Evolutionary conservation across 768 basidiomycete genomes (phyloP).

Genomic region (Hygrophorus russula): DNA sequence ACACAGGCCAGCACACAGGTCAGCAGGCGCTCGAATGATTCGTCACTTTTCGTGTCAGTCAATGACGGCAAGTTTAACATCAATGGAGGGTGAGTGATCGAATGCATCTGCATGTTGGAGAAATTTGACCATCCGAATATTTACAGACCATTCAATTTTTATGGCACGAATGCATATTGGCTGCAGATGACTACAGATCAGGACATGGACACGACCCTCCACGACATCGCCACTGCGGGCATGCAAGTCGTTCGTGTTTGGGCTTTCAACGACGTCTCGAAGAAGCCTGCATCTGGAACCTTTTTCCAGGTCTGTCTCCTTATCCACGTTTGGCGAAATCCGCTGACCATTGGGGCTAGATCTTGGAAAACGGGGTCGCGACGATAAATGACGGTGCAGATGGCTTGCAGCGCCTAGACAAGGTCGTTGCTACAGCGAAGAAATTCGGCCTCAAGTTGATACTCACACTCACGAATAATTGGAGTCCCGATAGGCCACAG

Average conservation of each 20-base stretch:
- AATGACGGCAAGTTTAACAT: no score
- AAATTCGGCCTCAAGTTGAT: slow-evolving; percentile 27
- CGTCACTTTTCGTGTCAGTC: no score
- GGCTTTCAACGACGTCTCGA: slow-evolving; percentile 53
- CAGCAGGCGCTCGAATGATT: no score
- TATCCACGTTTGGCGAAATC: slow-evolving; percentile 27
- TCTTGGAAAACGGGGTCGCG: slow-evolving; percentile 40
- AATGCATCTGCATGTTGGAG: no score
- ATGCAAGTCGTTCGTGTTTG: slow-evolving; percentile 53
- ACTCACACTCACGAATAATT: slow-evolving; percentile 39
- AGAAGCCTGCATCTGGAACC: no score
- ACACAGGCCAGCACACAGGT: no score
- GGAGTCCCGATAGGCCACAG: slow-evolving; percentile 21
- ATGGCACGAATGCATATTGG: slow-evolving; percentile 63
- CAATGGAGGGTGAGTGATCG: no score
- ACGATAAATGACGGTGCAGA: slow-evolving; percentile 23
- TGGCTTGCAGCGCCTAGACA: slow-evolving; percentile 36
- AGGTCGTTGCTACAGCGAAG: slow-evolving; percentile 28
- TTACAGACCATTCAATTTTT: slow-evolving; percentile 7
- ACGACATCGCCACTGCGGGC: slow-evolving; percentile 39
- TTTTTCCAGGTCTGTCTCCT: no score
- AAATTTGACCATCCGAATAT: no score
- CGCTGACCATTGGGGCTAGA: slow-evolving; percentile 54
- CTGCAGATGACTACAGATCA: slow-evolving; percentile 39
- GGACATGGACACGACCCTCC: slow-evolving; percentile 48